Conservation (phyloP, 805 yeast genomes). For the Schwanniomyces vanrijiae region DNA sequence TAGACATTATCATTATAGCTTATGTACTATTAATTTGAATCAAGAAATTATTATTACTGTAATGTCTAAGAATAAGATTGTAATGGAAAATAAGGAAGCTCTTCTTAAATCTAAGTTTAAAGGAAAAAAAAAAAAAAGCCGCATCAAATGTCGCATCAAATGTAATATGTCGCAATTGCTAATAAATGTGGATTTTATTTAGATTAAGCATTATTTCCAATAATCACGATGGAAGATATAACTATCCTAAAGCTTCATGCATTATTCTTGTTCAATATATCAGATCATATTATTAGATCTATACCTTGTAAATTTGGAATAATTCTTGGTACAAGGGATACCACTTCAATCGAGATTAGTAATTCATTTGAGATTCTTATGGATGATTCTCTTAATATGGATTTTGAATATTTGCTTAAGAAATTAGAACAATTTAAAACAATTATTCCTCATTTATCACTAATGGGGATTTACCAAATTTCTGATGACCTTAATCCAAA, state of each 20-base stretch:
- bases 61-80: neutral
- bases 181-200: neutral
- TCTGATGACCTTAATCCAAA: neutral
- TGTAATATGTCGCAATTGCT: neutral
- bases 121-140: slow-evolving; percentile 3
- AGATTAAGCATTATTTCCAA: no score
- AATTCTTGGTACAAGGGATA: slow-evolving; percentile 22
- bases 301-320: slow-evolving; percentile 22
- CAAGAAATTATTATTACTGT: neutral
- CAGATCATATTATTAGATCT: slow-evolving; percentile 28
- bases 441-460: slow-evolving; percentile 23
- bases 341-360: slow-evolving; percentile 10
- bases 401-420: slow-evolving; percentile 22
- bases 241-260: slow-evolving; percentile 17
- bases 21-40: neutral
- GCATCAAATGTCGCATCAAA: slow-evolving; percentile 1
- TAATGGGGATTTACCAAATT: slow-evolving; percentile 32
- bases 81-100: neutral
- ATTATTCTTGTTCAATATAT: slow-evolving; percentile 27
- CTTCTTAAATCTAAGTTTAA: neutral
- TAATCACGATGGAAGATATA: neutral
- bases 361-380: slow-evolving; percentile 32
- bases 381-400: slow-evolving; percentile 13
- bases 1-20: slow-evolving; percentile 34
- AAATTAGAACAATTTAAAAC: slow-evolving; percentile 27